Evolutionary conservation across 129 eudicot genomes (phyloP), one percentile per base, ranked within the genome.

Genomic region (Saussurea involucrata): DNA sequence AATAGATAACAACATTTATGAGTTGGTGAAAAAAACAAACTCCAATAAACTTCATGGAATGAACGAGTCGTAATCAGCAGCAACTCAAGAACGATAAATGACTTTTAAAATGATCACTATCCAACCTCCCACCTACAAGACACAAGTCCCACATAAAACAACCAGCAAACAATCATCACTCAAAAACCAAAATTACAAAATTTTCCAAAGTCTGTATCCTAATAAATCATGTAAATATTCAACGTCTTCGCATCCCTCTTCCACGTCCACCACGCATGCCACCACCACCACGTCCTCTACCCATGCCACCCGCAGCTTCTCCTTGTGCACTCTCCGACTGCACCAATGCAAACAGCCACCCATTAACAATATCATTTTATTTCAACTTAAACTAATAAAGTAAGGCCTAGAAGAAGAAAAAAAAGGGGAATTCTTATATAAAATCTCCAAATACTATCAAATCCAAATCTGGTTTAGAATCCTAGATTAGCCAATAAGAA

Each of bases 251-350:
- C 97, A 94, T 94, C 81, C 98, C 98, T 46, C 98, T 85, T 67
- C 98, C 98, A 73, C 98, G 83, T 42, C 86, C 82, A n/a, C 82
- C 83, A 42, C 83, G 77, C 83, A 79, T 79, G 66, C 72, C 82
- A 4, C 76, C 77, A 1, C 90, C 94, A 49, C 96, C 92, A 17
- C 96, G 91, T 34, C 97, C 92, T 83, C 98, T 83, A 5, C 96
- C 98, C 92, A 92, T 92, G 68, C 88, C 73, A 0, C 86, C 88
- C 57, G 92, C 97, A 65, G 98, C 98, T 20, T 95, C 98, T 72
- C 98, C 97, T 78, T 95, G 97, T 42, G 98, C 97, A 78, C 98
- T 95, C 90, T 91, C 98, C 11, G 97, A 95, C 98, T 95, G 87
- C 86, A n/a, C n/a, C n/a, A 88, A n/a, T 33, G 25, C 21, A 46